Percentiles rank a stretch among this genome's conserved stretches.
These are phyloP conservation scores for Botrytis fragariae DNA, from an alignment of 2,329 filamentous ascomycete genomes.

Conservation along the genomic window DNA sequence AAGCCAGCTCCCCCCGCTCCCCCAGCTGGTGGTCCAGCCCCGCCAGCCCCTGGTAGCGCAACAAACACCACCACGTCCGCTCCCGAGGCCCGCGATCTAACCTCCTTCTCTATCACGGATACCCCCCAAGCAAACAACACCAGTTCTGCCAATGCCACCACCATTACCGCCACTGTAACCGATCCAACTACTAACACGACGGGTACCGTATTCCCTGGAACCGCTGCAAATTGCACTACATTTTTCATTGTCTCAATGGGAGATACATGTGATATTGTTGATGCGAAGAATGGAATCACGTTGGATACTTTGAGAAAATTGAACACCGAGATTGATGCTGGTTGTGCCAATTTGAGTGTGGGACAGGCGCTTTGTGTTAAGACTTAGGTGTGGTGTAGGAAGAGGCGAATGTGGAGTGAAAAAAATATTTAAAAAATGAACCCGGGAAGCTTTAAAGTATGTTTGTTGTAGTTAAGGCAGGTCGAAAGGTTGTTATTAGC, in stretches of 20 bases:
- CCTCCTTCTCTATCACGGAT: not conserved
- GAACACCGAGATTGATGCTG: not conserved
- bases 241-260: not conserved
- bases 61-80: not conserved
- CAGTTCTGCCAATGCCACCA: not conserved
- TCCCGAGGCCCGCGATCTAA: not conserved
- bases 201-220: not conserved
- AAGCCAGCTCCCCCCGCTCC: too few relatives aligned
- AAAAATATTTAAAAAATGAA: not conserved
- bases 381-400: not conserved
- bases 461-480: too few relatives aligned
- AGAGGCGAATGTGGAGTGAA: too few relatives aligned
- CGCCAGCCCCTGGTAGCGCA: not conserved
- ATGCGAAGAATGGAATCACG: not conserved
- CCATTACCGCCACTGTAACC: not conserved
- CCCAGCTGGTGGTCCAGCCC: not conserved
- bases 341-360: not conserved
- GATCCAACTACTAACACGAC: not conserved
- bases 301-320: not conserved
- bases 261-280: not conserved
- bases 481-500: not conserved
- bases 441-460: not conserved
- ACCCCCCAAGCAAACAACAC: not conserved
- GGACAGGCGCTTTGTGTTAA: constrained; percentile 4
- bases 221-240: not conserved